A percentile compares a stretch with the other conserved stretches of the same genome.
These are phyloP conservation scores for Aleurites moluccanus DNA, from an alignment of 441 rosid species.

Conservation along the genomic window DNA sequence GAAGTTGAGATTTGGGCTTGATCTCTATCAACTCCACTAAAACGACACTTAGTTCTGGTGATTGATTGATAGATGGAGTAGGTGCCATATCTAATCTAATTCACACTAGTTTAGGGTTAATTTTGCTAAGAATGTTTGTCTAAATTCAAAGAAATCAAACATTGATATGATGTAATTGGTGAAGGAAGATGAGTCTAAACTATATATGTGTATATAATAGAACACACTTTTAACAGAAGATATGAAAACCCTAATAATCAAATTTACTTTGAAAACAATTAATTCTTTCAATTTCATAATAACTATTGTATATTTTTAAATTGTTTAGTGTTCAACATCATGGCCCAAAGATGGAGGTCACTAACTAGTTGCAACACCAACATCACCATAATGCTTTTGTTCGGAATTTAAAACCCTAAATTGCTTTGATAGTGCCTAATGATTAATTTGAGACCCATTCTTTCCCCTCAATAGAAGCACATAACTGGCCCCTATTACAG, in stretches of 20 bases:
- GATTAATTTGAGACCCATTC: conserved; percentile 1
- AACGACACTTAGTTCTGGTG: background rate
- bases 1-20: background rate
- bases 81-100: conserved; percentile 2
- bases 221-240: too few relatives aligned
- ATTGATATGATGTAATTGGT: too few relatives aligned
- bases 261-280: too few relatives aligned
- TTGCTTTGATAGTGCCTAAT: background rate
- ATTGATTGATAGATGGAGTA: background rate
- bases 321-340: background rate
- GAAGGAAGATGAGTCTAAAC: too few relatives aligned
- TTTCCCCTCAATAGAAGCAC: conserved; percentile 8
- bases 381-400: conserved; percentile 1
- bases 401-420: background rate
- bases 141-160: background rate
- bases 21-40: background rate
- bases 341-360: background rate
- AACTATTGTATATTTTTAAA: background rate
- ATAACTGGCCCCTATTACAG: background rate
- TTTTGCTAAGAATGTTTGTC: conserved; percentile 5
- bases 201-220: too few relatives aligned
- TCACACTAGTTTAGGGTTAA: background rate
- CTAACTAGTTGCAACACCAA: conserved; percentile 5
- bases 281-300: background rate
- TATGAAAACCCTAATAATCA: too few relatives aligned